Percentiles rank a stretch among this genome's conserved stretches.
Conservation (phyloP, 1,284 basidiomycete genomes). For the Rhodotorula glutinis region DNA sequence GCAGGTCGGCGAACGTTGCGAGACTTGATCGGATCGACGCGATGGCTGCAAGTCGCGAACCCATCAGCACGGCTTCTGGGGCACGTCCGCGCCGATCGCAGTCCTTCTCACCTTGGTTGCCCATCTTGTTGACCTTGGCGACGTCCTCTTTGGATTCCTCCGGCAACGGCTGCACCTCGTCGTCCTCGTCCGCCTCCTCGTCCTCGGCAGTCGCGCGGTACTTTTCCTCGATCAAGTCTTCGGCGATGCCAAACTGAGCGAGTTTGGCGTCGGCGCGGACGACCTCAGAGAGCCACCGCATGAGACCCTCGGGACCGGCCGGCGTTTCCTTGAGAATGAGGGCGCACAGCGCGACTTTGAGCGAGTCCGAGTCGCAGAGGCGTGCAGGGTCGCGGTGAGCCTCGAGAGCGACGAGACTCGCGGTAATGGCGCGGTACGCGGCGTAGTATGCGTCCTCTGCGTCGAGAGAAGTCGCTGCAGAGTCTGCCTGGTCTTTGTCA, state of each 20-base stretch:
- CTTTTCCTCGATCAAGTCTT: constrained; percentile 28
- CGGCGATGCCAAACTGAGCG: constrained; percentile 19
- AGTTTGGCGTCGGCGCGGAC: constrained; percentile 17
- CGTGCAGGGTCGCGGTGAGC: background rate
- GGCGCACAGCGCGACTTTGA: background rate
- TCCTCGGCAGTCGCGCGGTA: constrained; percentile 13
- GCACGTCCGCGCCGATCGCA: no score
- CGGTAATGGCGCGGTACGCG: background rate
- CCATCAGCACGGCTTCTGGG: no score
- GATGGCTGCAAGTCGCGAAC: constrained; percentile 7
- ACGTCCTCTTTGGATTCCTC: constrained; percentile 21
- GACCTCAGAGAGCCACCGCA: background rate
- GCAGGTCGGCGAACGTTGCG: background rate
- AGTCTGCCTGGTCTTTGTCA: no score
- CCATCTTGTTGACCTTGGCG: constrained; percentile 8
- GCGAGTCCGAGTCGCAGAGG: background rate
- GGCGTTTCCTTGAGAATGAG: background rate
- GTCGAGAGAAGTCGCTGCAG: background rate
- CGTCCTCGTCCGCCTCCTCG: constrained; percentile 9
- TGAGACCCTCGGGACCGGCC: background rate
- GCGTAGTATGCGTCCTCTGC: background rate
- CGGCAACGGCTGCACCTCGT: constrained; percentile 27
- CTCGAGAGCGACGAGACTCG: background rate
- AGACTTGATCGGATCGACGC: constrained; percentile 11
- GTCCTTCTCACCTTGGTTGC: constrained; percentile 13